phyloP scores from a whole-genome alignment of 768 basidiomycete genomes.

The Lentinula aciculospora region DNA sequence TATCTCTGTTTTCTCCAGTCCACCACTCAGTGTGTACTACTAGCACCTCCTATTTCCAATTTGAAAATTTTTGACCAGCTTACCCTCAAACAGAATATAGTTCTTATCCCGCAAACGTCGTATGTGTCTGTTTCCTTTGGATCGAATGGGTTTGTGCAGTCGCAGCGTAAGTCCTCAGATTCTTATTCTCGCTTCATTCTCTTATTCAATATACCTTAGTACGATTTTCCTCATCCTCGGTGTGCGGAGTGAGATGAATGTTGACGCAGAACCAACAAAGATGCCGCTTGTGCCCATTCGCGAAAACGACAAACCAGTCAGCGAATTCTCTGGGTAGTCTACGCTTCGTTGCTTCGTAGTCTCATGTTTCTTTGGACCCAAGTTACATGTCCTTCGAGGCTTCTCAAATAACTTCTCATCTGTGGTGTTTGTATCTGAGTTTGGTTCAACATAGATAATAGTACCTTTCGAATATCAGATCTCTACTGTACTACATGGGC shows the following conservation, averaged over 20 bases:
- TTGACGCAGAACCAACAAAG: neutral
- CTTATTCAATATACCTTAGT: neutral
- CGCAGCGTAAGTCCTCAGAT: neutral
- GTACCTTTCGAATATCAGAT: no score
- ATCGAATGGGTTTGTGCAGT: neutral
- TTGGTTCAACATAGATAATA: no score
- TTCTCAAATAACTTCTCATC: no score
- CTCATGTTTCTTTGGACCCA: neutral
- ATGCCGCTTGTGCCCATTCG: neutral
- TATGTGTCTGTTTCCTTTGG: neutral
- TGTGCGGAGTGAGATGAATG: neutral
- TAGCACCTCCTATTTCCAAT: neutral
- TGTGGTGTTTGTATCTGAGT: no score
- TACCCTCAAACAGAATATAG: neutral
- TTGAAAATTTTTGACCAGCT: no score
- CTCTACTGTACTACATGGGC: no score
- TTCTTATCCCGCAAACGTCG: neutral
- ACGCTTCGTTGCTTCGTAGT: neutral
- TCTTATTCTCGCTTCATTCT: no score
- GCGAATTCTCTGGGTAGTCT: neutral
- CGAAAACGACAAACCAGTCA: neutral
- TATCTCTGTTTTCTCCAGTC: neutral
- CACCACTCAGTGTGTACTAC: neutral
- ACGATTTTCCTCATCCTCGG: neutral
- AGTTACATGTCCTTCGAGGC: no score